Evolutionary conservation across 2,329 filamentous ascomycete genomes (phyloP).

Genomic region (Alternaria sp.): DNA sequence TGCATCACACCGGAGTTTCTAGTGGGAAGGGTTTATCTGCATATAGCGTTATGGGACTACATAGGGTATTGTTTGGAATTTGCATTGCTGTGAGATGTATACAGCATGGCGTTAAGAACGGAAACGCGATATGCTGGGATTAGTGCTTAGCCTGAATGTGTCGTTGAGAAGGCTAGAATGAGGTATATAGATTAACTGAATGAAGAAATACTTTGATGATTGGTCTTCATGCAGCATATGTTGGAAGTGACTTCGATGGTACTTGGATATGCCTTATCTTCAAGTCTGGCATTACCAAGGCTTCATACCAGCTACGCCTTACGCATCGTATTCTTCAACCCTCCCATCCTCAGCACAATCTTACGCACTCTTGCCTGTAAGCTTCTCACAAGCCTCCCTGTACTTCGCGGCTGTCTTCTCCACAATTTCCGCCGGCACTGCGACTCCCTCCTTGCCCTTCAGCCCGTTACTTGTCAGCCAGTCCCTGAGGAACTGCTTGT

Average conservation of each 20-base stretch:
- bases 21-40: slow-evolving; percentile 1
- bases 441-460: slow-evolving; percentile 77
- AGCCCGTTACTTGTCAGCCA: slow-evolving; percentile 79
- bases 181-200: background rate
- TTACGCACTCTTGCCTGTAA: slow-evolving; percentile 62
- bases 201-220: background rate
- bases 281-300: background rate
- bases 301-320: background rate
- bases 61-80: slow-evolving; percentile 8
- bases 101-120: background rate
- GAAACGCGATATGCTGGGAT: background rate
- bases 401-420: slow-evolving; percentile 76
- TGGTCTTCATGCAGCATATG: background rate
- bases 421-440: slow-evolving; percentile 76
- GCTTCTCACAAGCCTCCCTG: slow-evolving; percentile 74
- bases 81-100: slow-evolving; percentile 1
- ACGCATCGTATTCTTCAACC: background rate
- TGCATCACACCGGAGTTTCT: slow-evolving; percentile 22
- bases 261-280: background rate
- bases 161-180: background rate
- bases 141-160: background rate
- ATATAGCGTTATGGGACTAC: slow-evolving; percentile 1
- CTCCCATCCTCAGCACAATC: background rate
- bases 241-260: background rate
- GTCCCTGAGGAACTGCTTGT: slow-evolving; percentile 80